Evolutionary conservation across 1,284 basidiomycete genomes (phyloP).

Genomic region (Ganoderma leucocontextum): DNA sequence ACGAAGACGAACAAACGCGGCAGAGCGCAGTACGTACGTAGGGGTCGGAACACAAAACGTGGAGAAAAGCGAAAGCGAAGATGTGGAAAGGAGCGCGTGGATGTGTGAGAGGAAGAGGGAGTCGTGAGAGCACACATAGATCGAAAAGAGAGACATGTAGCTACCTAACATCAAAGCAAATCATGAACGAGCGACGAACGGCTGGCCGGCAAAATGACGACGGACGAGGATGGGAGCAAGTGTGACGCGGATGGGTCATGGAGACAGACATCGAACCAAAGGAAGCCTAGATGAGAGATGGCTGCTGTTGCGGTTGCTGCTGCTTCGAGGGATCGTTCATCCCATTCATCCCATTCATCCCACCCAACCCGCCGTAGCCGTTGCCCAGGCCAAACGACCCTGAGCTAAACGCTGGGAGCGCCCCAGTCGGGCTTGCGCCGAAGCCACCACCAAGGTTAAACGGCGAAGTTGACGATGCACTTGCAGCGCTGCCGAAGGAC

Average conservation of each 20-base stretch:
- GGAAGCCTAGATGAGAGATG: slow-evolving; percentile 48
- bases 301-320: slow-evolving; percentile 42
- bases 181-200: background rate
- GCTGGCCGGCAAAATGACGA: background rate
- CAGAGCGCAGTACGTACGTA: background rate
- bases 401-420: slow-evolving; percentile 18
- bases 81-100: background rate
- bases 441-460: slow-evolving; percentile 29
- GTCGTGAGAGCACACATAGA: background rate
- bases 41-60: background rate
- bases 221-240: background rate
- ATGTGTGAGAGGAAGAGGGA: background rate
- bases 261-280: too few species aligned
- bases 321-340: slow-evolving; percentile 37
- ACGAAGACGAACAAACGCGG: background rate
- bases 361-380: slow-evolving; percentile 15
- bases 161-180: slow-evolving; percentile 5
- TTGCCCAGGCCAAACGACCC: slow-evolving; percentile 32
- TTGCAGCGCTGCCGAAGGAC: slow-evolving; percentile 1
- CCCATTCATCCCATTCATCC: slow-evolving; percentile 20
- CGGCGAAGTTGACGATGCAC: slow-evolving; percentile 24
- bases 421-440: slow-evolving; percentile 20
- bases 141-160: slow-evolving; percentile 2
- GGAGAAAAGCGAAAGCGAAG: background rate
- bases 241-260: background rate